phyloP scores from a whole-genome alignment of 805 yeast genomes.

The Wickerhamiella sergipiensis region DNA sequence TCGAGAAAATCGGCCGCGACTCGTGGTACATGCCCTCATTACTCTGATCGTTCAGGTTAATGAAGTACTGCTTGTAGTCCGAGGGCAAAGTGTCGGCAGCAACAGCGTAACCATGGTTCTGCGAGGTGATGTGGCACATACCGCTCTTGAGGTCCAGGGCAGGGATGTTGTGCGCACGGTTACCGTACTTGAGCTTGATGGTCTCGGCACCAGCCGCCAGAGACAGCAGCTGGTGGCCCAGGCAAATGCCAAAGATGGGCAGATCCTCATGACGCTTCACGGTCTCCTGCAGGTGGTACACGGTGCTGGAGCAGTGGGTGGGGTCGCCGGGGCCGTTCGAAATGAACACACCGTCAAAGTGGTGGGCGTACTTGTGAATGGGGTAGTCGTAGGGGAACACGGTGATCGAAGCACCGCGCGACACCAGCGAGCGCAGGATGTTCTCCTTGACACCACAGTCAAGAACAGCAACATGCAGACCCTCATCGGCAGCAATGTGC shows the following conservation, averaged over 20 bases:
- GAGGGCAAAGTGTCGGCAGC: slow-evolving; percentile 62
- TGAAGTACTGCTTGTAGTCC: slow-evolving; percentile 76
- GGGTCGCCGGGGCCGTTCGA: slow-evolving; percentile 99
- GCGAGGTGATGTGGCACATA: slow-evolving; percentile 94
- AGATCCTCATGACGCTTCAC: slow-evolving; percentile 30
- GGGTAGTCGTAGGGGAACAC: slow-evolving; percentile 96
- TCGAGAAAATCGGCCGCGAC: slow-evolving; percentile 79
- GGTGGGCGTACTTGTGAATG: slow-evolving; percentile 75
- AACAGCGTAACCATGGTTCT: slow-evolving; percentile 97
- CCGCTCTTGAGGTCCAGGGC: slow-evolving; percentile 83
- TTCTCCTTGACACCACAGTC: slow-evolving; percentile 99
- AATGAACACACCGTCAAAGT: slow-evolving; percentile 88
- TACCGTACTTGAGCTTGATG: slow-evolving; percentile 87
- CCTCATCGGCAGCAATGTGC: slow-evolving; percentile 31
- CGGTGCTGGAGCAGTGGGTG: slow-evolving; percentile 72
- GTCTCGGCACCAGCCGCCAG: slow-evolving; percentile 92
- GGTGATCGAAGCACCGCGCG: slow-evolving; percentile 91
- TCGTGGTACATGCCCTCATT: slow-evolving; percentile 96
- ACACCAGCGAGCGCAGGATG: slow-evolving; percentile 81
- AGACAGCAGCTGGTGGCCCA: slow-evolving; percentile 94
- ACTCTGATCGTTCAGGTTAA: slow-evolving; percentile 87
- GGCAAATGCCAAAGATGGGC: slow-evolving; percentile 94
- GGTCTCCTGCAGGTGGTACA: slow-evolving; percentile 55
- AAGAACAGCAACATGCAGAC: slow-evolving; percentile 75
- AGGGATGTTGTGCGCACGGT: slow-evolving; percentile 98